phyloP scores from a whole-genome alignment of 2,329 filamentous ascomycete genomes.

The Sporothrix schenckii region DNA sequence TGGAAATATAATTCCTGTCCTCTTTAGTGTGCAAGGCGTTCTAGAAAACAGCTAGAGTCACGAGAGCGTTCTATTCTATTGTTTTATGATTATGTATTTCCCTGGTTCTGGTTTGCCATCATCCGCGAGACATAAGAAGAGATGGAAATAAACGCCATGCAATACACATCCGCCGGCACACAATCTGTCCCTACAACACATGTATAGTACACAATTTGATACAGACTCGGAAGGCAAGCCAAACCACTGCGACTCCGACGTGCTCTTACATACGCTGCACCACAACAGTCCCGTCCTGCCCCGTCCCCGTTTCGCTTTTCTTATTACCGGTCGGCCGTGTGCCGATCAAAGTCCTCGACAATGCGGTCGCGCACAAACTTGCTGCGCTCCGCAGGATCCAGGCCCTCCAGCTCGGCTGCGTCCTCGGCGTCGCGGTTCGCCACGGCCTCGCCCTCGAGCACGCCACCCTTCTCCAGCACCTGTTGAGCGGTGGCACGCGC shows the following conservation, averaged over 20 bases:
- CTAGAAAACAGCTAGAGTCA: neutral
- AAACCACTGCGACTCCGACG: neutral
- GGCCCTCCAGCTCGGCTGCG: constrained; percentile 28
- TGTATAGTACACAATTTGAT: constrained; percentile 19
- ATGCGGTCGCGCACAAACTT: constrained; percentile 39
- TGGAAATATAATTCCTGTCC: neutral
- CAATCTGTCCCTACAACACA: neutral
- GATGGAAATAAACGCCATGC: constrained; percentile 23
- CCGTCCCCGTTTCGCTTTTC: too few relatives aligned
- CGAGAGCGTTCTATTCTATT: neutral
- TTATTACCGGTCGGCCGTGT: constrained; percentile 34
- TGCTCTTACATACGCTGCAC: constrained; percentile 12
- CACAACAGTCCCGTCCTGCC: neutral
- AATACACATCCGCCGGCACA: neutral
- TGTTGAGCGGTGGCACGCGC: constrained; percentile 52
- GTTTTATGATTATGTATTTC: constrained; percentile 1
- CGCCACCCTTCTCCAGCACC: constrained; percentile 45
- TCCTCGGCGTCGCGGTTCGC: constrained; percentile 33
- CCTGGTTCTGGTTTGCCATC: neutral
- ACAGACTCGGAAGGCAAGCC: neutral
- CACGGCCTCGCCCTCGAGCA: constrained; percentile 31
- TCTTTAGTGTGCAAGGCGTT: neutral
- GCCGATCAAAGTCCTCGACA: constrained; percentile 41
- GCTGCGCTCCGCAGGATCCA: constrained; percentile 25
- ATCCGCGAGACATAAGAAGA: neutral